Evolutionary conservation across 257 asterid species (phyloP), one percentile per base, ranked within the genome.

Genomic region (Solanum neorickii): DNA sequence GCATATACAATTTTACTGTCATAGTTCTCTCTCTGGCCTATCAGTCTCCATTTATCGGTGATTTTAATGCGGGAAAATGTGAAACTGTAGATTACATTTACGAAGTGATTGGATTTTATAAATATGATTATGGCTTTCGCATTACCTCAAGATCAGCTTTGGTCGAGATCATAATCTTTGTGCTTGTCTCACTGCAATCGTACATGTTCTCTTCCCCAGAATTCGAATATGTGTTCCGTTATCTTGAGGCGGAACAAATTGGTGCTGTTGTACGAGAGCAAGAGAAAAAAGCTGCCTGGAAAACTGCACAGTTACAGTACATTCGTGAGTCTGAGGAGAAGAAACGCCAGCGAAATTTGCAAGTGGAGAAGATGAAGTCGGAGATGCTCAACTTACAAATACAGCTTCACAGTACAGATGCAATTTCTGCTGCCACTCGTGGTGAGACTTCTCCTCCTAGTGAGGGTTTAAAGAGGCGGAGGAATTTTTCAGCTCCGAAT

Each of bases 341-440:
- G 91, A 95, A 96, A 88, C 92, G 89, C 70, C 99, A 96, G 87
- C 98, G 99, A 31, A 96, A 97, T 90, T 87, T 90, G 88, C 99
- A 97, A 92, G 99, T 97, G 78, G 99, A 97, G 95, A 97, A 96
- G 93, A 97, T 97, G 98, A 97, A 97, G 91, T 94, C 99, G 33
- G 99, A 97, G 94, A 97, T 97, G 99, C 98, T 97, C 88, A 97
- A 97, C 89, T 88, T 97, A 91, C 99, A 96, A 91, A 93, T 87
- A 88, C 98, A 96, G 93, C 98, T 96, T 88, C 98, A 97, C 69
- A 90, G 92, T 88, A 91, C 93, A 92, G 95, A 93, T 88, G 91
- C 93, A 93, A 96, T 92, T 88, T 87, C 98, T 56, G 83, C 92
- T 84, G 83, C 92, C 86, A 90, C 93, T 84, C 83, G 83, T 92